These are phyloP conservation scores for Ogataea zsoltii DNA, from an alignment of 805 yeast genomes.

Conservation along the genomic window DNA sequence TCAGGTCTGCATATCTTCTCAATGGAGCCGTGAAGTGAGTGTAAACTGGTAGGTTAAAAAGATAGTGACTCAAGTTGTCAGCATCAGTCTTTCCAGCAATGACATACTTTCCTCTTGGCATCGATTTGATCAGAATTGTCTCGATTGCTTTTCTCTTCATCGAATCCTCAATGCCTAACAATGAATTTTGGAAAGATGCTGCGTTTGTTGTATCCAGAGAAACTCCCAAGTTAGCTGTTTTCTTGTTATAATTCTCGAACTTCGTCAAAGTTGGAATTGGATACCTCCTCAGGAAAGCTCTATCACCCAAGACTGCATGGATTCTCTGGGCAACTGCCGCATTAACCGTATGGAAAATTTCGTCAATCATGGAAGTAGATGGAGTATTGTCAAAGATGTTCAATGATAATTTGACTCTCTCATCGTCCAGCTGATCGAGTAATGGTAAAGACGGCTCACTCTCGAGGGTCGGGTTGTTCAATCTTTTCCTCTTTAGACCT, in stretches of 20 bases:
- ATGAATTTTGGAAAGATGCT: conserved; percentile 68
- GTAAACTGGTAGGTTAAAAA: conserved; percentile 79
- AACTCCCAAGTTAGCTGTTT: conserved; percentile 64
- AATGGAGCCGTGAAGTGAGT: conserved; percentile 94
- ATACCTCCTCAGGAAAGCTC: conserved; percentile 84
- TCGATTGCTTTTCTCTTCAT: conserved; percentile 72
- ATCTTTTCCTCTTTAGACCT: conserved; percentile 69
- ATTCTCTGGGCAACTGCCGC: conserved; percentile 80
- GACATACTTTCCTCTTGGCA: conserved; percentile 83
- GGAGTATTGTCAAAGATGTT: conserved; percentile 67
- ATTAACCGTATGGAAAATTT: conserved; percentile 79
- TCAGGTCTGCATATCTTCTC: conserved; percentile 86
- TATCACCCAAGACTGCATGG: conserved; percentile 74
- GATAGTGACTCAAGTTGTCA: conserved; percentile 75
- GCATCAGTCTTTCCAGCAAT: conserved; percentile 87
- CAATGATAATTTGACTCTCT: conserved; percentile 66
- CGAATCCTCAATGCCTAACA: conserved; percentile 62
- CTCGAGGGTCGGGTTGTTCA: conserved; percentile 49
- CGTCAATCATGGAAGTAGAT: conserved; percentile 64
- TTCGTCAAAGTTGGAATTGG: conserved; percentile 80
- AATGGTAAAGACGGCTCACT: conserved; percentile 59
- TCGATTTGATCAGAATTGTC: conserved; percentile 73
- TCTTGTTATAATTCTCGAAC: conserved; percentile 74
- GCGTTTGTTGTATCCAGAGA: conserved; percentile 74
- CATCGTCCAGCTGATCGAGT: conserved; percentile 83